Evolutionary conservation across 116 monocot species (phyloP).

Genomic region (Cymodocea nodosa): DNA sequence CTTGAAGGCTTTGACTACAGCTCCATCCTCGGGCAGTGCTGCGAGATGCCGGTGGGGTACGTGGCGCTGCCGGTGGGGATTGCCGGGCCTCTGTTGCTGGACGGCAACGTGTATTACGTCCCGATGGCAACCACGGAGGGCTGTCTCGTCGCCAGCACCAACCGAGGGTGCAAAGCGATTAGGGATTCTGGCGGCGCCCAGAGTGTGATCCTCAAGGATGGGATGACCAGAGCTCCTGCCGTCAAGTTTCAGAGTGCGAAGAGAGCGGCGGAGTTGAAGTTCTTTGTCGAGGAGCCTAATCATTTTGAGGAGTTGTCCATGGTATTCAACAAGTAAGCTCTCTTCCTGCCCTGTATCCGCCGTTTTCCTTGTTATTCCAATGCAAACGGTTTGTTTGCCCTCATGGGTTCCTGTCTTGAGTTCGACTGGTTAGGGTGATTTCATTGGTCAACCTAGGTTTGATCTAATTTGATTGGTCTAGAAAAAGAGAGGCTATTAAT

Average conservation of each 20-base stretch:
- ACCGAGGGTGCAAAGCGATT: conserved; percentile 91
- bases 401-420: no score
- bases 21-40: conserved; percentile 85
- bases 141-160: conserved; percentile 91
- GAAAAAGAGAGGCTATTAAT: no score
- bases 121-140: conserved; percentile 99
- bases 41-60: conserved; percentile 83
- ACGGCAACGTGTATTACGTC: conserved; percentile 51
- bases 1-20: conserved; percentile 80
- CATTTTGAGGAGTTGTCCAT: conserved; percentile 70
- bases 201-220: conserved; percentile 68
- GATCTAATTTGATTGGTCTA: no score
- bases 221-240: conserved; percentile 79
- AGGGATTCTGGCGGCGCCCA: conserved; percentile 73
- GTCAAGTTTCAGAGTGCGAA: conserved; percentile 51
- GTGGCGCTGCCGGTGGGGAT: conserved; percentile 88
- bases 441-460: no score
- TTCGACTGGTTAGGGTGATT: no score
- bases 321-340: conserved; percentile 72
- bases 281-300: conserved; percentile 54
- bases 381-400: background rate
- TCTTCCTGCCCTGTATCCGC: conserved; percentile 51
- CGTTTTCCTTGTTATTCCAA: conserved; percentile 49
- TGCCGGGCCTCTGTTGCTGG: conserved; percentile 73
- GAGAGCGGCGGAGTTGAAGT: conserved; percentile 70